phyloP scores from a whole-genome alignment of 805 yeast species.

The Candida chauliodis region DNA sequence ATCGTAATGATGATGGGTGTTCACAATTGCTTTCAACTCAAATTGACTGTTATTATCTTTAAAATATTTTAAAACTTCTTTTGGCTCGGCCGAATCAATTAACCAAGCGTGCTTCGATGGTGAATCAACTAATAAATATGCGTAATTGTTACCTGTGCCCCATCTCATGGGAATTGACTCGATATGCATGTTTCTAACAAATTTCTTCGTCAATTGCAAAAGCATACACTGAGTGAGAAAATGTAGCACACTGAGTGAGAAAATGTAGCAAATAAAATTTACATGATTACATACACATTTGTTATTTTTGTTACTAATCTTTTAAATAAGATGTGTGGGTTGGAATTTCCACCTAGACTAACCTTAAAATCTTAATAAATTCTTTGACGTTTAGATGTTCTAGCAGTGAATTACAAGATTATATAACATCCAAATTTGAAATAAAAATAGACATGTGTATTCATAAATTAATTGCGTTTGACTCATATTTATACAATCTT shows the following conservation, averaged over 20 bases:
- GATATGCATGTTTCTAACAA: slow-evolving; percentile 60
- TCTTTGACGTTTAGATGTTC: too few relatives aligned
- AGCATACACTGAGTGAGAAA: not conserved
- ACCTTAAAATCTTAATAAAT: too few relatives aligned
- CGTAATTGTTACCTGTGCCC: slow-evolving; percentile 90
- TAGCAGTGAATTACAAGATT: too few relatives aligned
- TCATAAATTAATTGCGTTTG: too few relatives aligned
- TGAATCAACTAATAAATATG: slow-evolving; percentile 73
- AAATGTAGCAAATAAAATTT: not conserved
- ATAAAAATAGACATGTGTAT: not conserved
- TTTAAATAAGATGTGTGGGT: too few relatives aligned
- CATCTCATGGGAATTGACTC: slow-evolving; percentile 87
- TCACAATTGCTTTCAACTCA: slow-evolving; percentile 72
- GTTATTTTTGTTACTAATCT: too few relatives aligned
- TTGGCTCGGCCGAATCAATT: slow-evolving; percentile 90
- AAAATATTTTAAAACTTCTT: slow-evolving; percentile 52
- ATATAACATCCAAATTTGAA: too few relatives aligned
- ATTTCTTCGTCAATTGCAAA: not conserved
- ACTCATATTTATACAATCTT: not conserved
- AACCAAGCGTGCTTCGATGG: slow-evolving; percentile 68
- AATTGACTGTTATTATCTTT: slow-evolving; percentile 36
- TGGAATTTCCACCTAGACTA: too few relatives aligned
- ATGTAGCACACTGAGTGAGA: not conserved
- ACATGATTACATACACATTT: not conserved
- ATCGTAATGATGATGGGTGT: slow-evolving; percentile 96